These are phyloP conservation scores for Puccinia brachypodii DNA, from an alignment of 1,284 basidiomycete genomes.

Conservation along the genomic window DNA sequence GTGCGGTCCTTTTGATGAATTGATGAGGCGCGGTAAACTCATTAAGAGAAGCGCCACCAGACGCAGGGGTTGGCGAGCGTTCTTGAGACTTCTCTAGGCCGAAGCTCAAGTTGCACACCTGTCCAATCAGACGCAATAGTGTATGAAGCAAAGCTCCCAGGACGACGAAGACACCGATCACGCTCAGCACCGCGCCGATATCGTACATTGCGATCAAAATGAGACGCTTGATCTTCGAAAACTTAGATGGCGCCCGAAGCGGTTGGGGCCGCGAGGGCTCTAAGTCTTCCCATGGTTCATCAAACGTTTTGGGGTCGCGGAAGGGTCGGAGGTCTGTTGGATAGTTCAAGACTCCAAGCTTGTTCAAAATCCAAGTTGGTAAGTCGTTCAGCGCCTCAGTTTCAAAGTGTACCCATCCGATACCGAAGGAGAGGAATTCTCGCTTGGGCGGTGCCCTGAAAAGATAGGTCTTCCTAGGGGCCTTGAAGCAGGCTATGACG, in stretches of 20 bases:
- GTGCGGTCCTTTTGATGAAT: neutral
- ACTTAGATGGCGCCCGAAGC: neutral
- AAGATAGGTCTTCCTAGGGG: conserved; percentile 5
- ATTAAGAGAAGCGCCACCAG: neutral
- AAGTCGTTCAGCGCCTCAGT: conserved; percentile 11
- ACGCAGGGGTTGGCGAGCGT: neutral
- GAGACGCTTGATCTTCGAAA: conserved; percentile 2
- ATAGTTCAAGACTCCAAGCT: neutral
- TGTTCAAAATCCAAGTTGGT: neutral
- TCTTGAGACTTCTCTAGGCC: neutral
- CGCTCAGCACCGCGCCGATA: conserved; percentile 10
- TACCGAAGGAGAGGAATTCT: neutral
- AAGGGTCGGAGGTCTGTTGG: neutral
- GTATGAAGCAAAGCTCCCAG: neutral
- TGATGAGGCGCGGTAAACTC: neutral
- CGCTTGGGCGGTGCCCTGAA: neutral
- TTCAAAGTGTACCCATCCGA: conserved; percentile 31
- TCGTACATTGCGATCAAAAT: conserved; percentile 5
- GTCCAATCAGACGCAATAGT: neutral
- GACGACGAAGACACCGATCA: conserved; percentile 10
- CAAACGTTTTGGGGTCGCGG: conserved; percentile 25
- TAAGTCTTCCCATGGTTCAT: conserved; percentile 19
- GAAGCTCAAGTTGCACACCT: conserved; percentile 2
- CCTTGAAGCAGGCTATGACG: conserved; percentile 1
- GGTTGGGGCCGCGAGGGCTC: neutral